Evolutionary conservation across 1,284 basidiomycete genomes (phyloP).

Genomic region (Lentinus polychrous): DNA sequence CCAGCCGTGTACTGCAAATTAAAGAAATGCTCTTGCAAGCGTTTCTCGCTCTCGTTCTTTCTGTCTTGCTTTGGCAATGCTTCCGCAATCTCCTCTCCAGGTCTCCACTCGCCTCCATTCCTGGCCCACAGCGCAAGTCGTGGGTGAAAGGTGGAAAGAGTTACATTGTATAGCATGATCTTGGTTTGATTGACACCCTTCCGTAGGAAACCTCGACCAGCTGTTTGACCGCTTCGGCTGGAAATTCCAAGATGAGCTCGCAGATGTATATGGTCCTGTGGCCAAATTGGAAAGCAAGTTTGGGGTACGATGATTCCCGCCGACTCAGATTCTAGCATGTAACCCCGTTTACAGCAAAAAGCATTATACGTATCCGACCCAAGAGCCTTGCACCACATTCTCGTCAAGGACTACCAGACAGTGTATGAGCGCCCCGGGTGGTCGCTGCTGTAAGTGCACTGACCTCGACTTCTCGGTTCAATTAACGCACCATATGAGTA

Average conservation of each 20-base stretch:
- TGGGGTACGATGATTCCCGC: conserved; percentile 10
- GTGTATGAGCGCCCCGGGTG: conserved; percentile 9
- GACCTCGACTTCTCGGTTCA: neutral
- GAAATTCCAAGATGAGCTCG: conserved; percentile 10
- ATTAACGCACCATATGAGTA: neutral
- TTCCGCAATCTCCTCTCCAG: neutral
- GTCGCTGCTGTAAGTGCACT: neutral
- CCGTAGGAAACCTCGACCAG: conserved; percentile 13
- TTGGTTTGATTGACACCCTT: neutral
- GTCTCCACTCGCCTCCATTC: conserved; percentile 9
- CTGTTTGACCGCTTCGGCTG: conserved; percentile 16
- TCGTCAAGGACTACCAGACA: conserved; percentile 10
- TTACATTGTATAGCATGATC: neutral
- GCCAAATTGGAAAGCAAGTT: conserved; percentile 12
- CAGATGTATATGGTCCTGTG: conserved; percentile 12
- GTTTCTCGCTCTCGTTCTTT: no score
- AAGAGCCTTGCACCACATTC: conserved; percentile 9
- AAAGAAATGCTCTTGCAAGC: no score
- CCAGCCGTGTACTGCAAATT: no score
- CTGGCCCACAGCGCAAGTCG: conserved; percentile 6
- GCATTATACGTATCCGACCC: conserved; percentile 13
- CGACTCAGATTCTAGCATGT: neutral
- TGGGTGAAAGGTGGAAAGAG: conserved; percentile 1
- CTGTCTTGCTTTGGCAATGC: neutral
- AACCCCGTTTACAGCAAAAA: conserved; percentile 2